Evolutionary conservation across 2,329 filamentous ascomycete genomes (phyloP).

Genomic region (Trichocomaceae sp.): DNA sequence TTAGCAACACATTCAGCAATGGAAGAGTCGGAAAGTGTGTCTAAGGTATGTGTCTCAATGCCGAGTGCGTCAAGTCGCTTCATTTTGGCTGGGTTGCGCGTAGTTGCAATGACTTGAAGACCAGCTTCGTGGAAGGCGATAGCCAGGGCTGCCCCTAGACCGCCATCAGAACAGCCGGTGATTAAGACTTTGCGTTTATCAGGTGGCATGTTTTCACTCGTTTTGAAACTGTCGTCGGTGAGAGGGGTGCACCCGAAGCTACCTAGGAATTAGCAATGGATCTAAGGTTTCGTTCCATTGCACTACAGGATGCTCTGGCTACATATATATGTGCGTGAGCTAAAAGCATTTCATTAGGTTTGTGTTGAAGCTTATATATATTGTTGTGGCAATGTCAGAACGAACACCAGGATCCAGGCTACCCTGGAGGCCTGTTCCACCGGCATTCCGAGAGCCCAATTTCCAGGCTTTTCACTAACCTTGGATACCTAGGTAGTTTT

Average conservation of each 20-base stretch:
- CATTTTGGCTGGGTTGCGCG: conserved; percentile 30
- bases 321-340: background rate
- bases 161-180: conserved; percentile 7
- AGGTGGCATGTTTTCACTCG: background rate
- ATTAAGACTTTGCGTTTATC: background rate
- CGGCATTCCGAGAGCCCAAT: background rate
- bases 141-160: conserved; percentile 3
- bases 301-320: background rate
- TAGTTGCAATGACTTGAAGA: conserved; percentile 39
- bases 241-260: background rate
- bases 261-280: background rate
- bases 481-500: no score
- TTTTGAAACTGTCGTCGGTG: background rate
- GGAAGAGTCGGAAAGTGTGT: conserved; percentile 29
- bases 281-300: background rate
- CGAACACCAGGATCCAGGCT: background rate
- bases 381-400: background rate
- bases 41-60: conserved; percentile 22
- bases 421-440: background rate
- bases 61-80: conserved; percentile 13
- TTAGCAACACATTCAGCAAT: background rate
- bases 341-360: background rate
- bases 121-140: conserved; percentile 12
- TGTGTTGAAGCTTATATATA: background rate
- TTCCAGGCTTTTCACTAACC: background rate